Evolutionary conservation across 495 filamentous ascomycete species (phyloP).

Genomic region (Hyaloscypha variabilis): DNA sequence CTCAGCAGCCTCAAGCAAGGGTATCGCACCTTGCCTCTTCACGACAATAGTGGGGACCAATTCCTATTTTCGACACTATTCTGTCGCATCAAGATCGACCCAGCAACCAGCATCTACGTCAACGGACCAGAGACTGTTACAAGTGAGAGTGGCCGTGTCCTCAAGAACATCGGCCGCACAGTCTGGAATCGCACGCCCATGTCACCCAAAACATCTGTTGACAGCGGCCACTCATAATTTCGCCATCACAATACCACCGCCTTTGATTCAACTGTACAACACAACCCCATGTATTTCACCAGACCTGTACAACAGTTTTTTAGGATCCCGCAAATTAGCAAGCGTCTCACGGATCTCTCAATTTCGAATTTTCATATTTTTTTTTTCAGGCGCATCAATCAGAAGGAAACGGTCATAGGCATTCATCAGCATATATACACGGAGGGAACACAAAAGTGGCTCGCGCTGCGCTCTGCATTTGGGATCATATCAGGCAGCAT

Average conservation of each 20-base stretch:
- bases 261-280: slow-evolving; percentile 30
- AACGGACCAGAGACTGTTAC: slow-evolving; percentile 35
- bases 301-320: slow-evolving; percentile 24
- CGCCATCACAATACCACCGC: neutral
- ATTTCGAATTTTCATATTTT: slow-evolving; percentile 14
- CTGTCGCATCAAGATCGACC: slow-evolving; percentile 73
- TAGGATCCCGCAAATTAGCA: slow-evolving; percentile 7
- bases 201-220: slow-evolving; percentile 28
- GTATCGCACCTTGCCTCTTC: slow-evolving; percentile 96
- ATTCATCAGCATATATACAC: slow-evolving; percentile 27
- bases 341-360: slow-evolving; percentile 11
- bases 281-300: slow-evolving; percentile 24
- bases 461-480: slow-evolving; percentile 30
- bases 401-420: slow-evolving; percentile 13
- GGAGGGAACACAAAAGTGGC: slow-evolving; percentile 34
- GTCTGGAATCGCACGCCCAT: slow-evolving; percentile 46
- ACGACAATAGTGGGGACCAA: slow-evolving; percentile 83
- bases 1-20: slow-evolving; percentile 86
- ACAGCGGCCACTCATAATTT: slow-evolving; percentile 13
- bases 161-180: slow-evolving; percentile 49
- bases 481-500: neutral
- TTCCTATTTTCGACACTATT: slow-evolving; percentile 95
- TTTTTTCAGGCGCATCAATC: slow-evolving; percentile 22
- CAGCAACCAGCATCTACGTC: slow-evolving; percentile 55
- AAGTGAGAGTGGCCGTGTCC: slow-evolving; percentile 41